Conservation (phyloP, 2,329 filamentous ascomycete genomes). For the Davidsoniella neocaledoniae region DNA sequence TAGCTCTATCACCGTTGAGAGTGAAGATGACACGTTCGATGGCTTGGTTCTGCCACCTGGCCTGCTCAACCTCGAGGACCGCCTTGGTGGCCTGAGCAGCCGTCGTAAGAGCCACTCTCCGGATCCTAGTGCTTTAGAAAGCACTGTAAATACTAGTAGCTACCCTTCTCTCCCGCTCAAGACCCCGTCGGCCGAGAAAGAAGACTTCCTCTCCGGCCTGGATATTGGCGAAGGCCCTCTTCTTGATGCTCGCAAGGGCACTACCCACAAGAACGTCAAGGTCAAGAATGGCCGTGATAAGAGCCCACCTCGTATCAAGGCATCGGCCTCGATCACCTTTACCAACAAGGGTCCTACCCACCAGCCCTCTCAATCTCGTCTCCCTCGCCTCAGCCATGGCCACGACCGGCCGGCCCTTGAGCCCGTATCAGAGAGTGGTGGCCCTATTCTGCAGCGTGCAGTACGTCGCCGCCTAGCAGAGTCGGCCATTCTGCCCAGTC, state of each 20-base stretch:
- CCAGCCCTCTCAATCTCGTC: slow-evolving; percentile 37
- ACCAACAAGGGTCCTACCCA: slow-evolving; percentile 53
- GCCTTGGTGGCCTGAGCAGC: slow-evolving; percentile 42
- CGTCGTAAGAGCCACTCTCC: slow-evolving; percentile 46
- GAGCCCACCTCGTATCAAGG: slow-evolving; percentile 55
- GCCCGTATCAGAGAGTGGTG: slow-evolving; percentile 80
- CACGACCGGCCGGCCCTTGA: slow-evolving; percentile 67
- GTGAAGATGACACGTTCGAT: slow-evolving; percentile 81
- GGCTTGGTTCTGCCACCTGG: slow-evolving; percentile 75
- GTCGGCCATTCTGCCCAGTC: slow-evolving; percentile 53
- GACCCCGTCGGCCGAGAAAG: slow-evolving; percentile 31
- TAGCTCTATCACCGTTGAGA: slow-evolving; percentile 80
- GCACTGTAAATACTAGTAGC: background rate
- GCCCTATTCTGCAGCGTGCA: slow-evolving; percentile 40
- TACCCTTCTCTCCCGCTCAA: slow-evolving; percentile 9
- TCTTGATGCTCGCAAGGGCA: slow-evolving; percentile 65
- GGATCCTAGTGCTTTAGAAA: slow-evolving; percentile 20
- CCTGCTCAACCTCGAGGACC: slow-evolving; percentile 65
- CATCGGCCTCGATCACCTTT: slow-evolving; percentile 77
- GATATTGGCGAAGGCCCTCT: slow-evolving; percentile 74
- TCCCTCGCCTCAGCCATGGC: slow-evolving; percentile 49
- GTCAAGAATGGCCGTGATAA: slow-evolving; percentile 54
- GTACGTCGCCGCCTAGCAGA: slow-evolving; percentile 47
- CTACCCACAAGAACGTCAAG: slow-evolving; percentile 80
- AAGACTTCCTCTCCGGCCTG: slow-evolving; percentile 74